phyloP scores from a whole-genome alignment of 202 grass and related monocot species.

The Carex arenaria region DNA sequence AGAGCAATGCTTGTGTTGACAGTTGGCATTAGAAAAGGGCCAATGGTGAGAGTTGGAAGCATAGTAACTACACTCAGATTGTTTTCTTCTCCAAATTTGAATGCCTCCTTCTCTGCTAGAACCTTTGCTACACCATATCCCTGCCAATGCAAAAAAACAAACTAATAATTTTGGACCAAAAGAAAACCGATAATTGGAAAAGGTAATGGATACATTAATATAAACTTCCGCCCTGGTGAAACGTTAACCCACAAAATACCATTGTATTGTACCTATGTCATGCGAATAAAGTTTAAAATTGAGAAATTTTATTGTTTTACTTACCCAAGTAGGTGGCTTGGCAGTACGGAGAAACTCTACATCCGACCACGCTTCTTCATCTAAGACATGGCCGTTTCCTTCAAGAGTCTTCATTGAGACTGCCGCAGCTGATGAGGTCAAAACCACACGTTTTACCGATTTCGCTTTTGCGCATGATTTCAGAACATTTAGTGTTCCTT shows the following conservation, averaged over 20 bases:
- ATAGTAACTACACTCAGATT: conserved; percentile 46
- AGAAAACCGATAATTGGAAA: not conserved
- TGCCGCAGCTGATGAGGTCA: conserved; percentile 53
- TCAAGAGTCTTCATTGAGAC: conserved; percentile 34
- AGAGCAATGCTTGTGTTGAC: conserved; percentile 14
- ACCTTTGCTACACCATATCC: conserved; percentile 60
- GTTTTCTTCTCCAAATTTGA: conserved; percentile 42
- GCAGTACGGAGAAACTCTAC: conserved; percentile 32
- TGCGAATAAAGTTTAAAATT: not conserved
- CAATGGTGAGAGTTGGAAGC: conserved; percentile 34
- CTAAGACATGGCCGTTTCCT: conserved; percentile 44
- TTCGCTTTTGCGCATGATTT: conserved; percentile 57
- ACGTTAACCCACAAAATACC: too few relatives aligned
- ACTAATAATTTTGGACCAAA: not conserved
- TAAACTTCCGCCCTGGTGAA: not conserved
- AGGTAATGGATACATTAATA: not conserved
- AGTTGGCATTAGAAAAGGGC: conserved; percentile 20
- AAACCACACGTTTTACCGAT: conserved; percentile 49
- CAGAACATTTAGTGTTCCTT: conserved; percentile 65
- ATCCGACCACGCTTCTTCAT: conserved; percentile 74
- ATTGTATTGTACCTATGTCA: not conserved
- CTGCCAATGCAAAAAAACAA: conserved; percentile 20
- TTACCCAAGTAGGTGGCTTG: conserved; percentile 59
- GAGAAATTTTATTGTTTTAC: not conserved
- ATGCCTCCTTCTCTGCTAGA: conserved; percentile 52